Base-by-base conservation (phyloP, 2,329 filamentous ascomycete genomes). In the Emmonsia crescens region DNA sequence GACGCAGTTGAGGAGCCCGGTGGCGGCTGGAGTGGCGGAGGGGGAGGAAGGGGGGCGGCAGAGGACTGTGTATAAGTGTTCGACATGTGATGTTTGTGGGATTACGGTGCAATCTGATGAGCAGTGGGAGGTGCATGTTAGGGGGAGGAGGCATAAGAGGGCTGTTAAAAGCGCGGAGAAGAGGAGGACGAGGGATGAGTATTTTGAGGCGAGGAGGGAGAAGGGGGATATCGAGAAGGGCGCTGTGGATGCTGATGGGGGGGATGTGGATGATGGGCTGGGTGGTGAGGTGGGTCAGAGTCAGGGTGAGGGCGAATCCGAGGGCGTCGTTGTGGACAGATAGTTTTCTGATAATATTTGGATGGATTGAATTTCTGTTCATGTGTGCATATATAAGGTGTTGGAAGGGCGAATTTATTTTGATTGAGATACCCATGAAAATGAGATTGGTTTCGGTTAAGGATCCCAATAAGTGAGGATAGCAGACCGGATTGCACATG, bases 1-100 rank as follows among this genome's bases (percentile, higher is more conserved):
- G 3, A 80, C 82, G 0, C 84, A 85, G 64, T 36, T 59, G 76
- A 77, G 5, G 78, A 80, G 52, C 76, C 79, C 12, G 10, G 55
- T 57, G 21, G 55, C 5, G 55, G 36, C 2, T 16, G 55, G 27
- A 9, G 54, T 5, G 33, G 54, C 3, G 3, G 54, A 33, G n/a
- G 54, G 33, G 19, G 33, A 56, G 5, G 54, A 33, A 40, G 21
- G 33, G 8, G 33, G 19, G 0, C 31, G 36, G 10, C 33, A 44
- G 36, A 44, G 55, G 38, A 21, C 19, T 44, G 55, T 29, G 27
- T 29, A 44, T 29, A 42, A 14, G 66, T 82, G 80, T 44, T 71
- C 71, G 38, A 70, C 69, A 21, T 99, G 94, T 69, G 85, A 90
- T 2, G 66, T 85, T 0, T 99, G 94, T 70, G 77, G 78, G 19